A percentile compares a stretch with the other conserved stretches of the same genome.
Conservation (phyloP, 371 early-diverging fungal genomes). For the Lichtheimia hyalospora region DNA sequence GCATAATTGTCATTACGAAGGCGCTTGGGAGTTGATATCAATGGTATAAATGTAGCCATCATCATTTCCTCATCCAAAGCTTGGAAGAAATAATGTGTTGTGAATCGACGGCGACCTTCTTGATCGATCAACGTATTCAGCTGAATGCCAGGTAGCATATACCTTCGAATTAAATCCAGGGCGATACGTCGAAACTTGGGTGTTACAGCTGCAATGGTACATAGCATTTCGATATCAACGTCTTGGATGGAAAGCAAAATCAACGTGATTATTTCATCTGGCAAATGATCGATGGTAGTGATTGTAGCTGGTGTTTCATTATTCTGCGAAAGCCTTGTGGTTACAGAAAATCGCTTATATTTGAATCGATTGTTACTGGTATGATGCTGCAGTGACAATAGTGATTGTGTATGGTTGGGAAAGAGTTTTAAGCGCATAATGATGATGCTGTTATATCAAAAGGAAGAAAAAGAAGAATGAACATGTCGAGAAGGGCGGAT, state of each 20-base stretch:
- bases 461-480: background rate
- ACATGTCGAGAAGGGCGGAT: too few species aligned
- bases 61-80: conserved; percentile 6
- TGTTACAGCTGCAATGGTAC: conserved; percentile 6
- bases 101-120: conserved; percentile 17
- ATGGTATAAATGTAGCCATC: conserved; percentile 8
- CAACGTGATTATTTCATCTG: conserved; percentile 13
- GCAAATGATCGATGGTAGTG: conserved; percentile 14
- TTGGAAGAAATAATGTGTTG: conserved; percentile 8
- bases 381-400: background rate
- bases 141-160: conserved; percentile 12
- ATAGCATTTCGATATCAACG: conserved; percentile 10
- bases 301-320: too few species aligned
- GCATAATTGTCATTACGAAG: conserved; percentile 8
- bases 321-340: background rate
- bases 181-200: background rate
- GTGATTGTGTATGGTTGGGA: background rate
- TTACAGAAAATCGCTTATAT: background rate
- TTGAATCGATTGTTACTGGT: background rate
- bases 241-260: conserved; percentile 6
- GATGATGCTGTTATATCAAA: background rate
- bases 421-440: background rate
- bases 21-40: conserved; percentile 4
- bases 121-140: conserved; percentile 12
- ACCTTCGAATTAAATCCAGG: conserved; percentile 6